phyloP scores from a whole-genome alignment of 75 land plant species.

The Sequoiadendron giganteum region DNA sequence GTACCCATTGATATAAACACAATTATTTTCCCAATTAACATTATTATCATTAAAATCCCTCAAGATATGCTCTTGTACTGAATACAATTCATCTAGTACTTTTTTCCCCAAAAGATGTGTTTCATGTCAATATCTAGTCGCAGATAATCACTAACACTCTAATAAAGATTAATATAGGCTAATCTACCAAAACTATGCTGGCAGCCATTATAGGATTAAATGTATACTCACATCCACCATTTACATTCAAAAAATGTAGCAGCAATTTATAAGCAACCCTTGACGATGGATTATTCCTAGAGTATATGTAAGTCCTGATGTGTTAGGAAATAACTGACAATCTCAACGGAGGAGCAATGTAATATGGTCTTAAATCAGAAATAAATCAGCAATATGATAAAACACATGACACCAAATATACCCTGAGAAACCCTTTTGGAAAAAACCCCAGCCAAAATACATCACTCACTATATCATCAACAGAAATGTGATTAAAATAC shows the following conservation, averaged over 20 bases:
- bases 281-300: no score
- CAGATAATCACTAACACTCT: neutral
- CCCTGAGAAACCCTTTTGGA: no score
- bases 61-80: neutral
- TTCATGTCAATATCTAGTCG: neutral
- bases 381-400: no score
- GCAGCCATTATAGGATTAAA: neutral
- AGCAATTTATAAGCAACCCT: neutral
- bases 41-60: neutral
- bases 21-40: neutral
- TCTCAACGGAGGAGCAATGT: no score
- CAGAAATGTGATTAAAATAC: no score
- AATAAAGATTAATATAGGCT: neutral
- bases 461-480: no score
- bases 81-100: no score
- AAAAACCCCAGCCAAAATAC: no score
- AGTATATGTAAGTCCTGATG: no score
- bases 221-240: neutral
- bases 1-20: neutral
- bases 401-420: no score
- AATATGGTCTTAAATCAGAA: no score
- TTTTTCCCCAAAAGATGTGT: neutral
- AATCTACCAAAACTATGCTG: neutral
- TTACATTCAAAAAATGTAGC: neutral
- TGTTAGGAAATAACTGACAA: no score